phyloP scores from a whole-genome alignment of 1,139 yeast species.

The Nematodospora anomalae region DNA sequence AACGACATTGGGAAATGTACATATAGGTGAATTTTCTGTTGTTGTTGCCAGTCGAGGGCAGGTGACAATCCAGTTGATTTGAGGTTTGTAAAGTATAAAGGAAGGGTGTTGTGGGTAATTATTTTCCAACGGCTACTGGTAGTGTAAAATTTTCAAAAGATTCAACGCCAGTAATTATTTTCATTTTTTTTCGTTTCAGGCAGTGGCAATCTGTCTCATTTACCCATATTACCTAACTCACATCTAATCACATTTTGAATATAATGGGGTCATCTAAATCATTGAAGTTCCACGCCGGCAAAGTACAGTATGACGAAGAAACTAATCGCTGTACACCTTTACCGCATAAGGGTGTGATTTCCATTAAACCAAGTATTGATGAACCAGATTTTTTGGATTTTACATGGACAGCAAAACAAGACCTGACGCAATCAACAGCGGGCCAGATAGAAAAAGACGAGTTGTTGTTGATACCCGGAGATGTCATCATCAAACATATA shows the following conservation, averaged over 20 bases:
- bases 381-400: conserved; percentile 52
- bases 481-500: conserved; percentile 79
- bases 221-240: too few species aligned
- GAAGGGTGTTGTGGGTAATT: too few species aligned
- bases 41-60: too few species aligned
- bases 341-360: conserved; percentile 73
- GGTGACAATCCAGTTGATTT: too few species aligned
- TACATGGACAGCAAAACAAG: conserved; percentile 42
- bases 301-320: conserved; percentile 70
- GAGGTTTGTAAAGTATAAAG: too few species aligned
- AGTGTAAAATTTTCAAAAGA: conserved; percentile 2
- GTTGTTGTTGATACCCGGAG: conserved; percentile 86
- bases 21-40: background rate
- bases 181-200: background rate
- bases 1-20: conserved; percentile 53
- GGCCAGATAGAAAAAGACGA: conserved; percentile 58
- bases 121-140: background rate
- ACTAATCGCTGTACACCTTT: conserved; percentile 73
- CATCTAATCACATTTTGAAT: too few species aligned
- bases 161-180: background rate
- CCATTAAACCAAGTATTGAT: conserved; percentile 58
- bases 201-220: conserved; percentile 6
- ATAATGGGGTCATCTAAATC: conserved; percentile 17
- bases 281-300: conserved; percentile 78
- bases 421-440: conserved; percentile 25